phyloP scores from a whole-genome alignment of 495 filamentous ascomycete genomes.

The Talaromyces wortmannii region DNA sequence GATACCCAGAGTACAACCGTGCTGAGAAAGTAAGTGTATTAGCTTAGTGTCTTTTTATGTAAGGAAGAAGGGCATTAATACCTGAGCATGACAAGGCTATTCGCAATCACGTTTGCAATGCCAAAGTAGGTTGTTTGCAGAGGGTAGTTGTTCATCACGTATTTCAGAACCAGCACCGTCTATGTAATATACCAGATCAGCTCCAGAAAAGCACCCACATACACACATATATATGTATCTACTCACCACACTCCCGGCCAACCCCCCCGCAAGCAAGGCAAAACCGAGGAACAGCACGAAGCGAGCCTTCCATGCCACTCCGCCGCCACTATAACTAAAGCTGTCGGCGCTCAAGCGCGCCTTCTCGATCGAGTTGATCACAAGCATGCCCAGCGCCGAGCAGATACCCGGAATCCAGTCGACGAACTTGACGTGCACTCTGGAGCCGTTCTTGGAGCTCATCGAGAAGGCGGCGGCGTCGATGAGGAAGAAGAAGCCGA shows the following conservation, averaged over 20 bases:
- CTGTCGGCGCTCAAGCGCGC: constrained; percentile 75
- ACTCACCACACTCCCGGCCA: constrained; percentile 78
- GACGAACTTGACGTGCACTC: constrained; percentile 88
- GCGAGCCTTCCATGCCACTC: constrained; percentile 93
- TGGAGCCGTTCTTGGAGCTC: constrained; percentile 66
- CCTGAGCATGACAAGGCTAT: constrained; percentile 83
- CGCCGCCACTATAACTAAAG: constrained; percentile 77
- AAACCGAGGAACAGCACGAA: constrained; percentile 95
- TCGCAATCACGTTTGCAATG: constrained; percentile 84
- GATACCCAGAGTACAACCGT: constrained; percentile 90
- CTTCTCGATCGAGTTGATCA: constrained; percentile 99
- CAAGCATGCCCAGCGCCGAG: constrained; percentile 87
- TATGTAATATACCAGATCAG: constrained; percentile 13
- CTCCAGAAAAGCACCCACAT: not conserved
- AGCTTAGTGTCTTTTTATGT: not conserved
- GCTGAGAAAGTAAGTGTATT: constrained; percentile 31
- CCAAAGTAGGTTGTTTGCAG: constrained; percentile 89
- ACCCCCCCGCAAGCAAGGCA: constrained; percentile 85
- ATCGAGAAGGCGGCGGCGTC: constrained; percentile 86
- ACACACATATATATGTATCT: too few species aligned
- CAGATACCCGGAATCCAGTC: constrained; percentile 99
- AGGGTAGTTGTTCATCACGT: constrained; percentile 70
- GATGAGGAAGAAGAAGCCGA: constrained; percentile 94
- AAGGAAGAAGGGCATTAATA: constrained; percentile 29
- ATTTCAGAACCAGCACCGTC: constrained; percentile 87